Conservation (phyloP, 2,329 filamentous ascomycete genomes). For the Colletotrichum salicis region DNA sequence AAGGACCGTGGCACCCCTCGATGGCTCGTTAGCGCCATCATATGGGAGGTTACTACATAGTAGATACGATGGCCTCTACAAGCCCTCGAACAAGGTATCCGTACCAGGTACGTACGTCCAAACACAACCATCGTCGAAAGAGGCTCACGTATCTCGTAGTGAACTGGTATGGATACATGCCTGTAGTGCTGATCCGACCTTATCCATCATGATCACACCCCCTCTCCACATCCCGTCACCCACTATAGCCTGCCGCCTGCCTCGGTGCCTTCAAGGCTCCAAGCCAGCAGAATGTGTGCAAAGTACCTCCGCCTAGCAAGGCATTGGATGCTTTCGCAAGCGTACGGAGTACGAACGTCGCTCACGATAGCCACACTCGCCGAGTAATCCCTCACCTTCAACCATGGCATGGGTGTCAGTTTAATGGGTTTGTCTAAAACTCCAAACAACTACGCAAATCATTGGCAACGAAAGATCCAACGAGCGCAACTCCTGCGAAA, state of each 20-base stretch:
- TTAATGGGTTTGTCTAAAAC: too few species aligned
- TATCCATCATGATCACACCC: conserved; percentile 24
- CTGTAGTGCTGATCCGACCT: conserved; percentile 17
- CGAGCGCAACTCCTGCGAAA: not conserved
- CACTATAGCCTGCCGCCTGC: not conserved
- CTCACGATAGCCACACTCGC: not conserved
- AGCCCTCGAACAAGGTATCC: not conserved
- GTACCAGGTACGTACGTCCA: not conserved
- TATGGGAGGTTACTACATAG: not conserved
- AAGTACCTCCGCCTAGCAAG: not conserved
- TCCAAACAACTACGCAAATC: not conserved
- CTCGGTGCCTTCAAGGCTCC: not conserved
- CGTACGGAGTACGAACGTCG: too few species aligned
- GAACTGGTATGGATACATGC: not conserved
- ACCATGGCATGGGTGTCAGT: not conserved
- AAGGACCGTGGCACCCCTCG: conserved; percentile 10
- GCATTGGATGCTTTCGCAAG: not conserved
- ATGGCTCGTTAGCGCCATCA: not conserved
- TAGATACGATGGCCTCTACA: conserved; percentile 11
- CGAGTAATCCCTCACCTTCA: not conserved
- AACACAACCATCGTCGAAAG: conserved; percentile 3
- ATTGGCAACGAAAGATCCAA: not conserved
- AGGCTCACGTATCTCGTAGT: not conserved
- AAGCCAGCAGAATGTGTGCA: not conserved
- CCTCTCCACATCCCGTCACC: not conserved